Base-by-base conservation (phyloP, 2,329 filamentous ascomycete genomes). In the Penicillium sp. region DNA sequence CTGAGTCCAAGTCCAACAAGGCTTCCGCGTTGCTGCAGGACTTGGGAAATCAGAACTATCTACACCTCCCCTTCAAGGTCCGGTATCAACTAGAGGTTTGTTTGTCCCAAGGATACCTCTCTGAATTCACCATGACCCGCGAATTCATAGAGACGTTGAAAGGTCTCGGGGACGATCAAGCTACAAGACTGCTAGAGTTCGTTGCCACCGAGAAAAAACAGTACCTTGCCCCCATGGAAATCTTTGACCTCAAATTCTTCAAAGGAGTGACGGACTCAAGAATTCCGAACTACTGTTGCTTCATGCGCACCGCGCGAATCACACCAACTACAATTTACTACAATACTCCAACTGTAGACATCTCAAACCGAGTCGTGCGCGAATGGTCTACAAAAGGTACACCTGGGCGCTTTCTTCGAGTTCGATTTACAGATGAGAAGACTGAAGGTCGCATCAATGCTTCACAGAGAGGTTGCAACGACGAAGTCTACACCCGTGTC, bases 31-130 rank as follows among this genome's bases (percentile, higher is more conserved):
- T 48, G 49, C 57, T 56, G 52, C 60, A 72, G 22, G 68, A 69
- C 26, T 55, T 72, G 33, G 57, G 58, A 57, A 53, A 66, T 21
- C 54, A 64, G 21, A 58, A 55, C 9, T 67, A 69, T 54, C 59
- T 73, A 28, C 57, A 69, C 48, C 73, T 91, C 4, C 72, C 80
- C 0, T 96, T 89, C 53, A 71, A 81, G 1, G 80, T 95, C 1
- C 80, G 88, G 15, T 98, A 97, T 63, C 89, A 95, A 64, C 78
- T 98, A 0, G 91, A 98, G 66, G 90, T 88, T 0, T 97, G 91
- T 64, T 77, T 97, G n/a, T 95, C 90, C 0, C 80, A 85, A 26
- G 82, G 83, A 0, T 75, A 82, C 22, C 71, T 98, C 12, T 84
- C 84, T 46, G 91, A 96, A 65, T 80, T 88, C 63, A 85, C 79